A percentile compares a stretch with the other conserved stretches of the same genome.
Conservation (phyloP, 306 rosid genomes). For the Albizia julibrissin region DNA sequence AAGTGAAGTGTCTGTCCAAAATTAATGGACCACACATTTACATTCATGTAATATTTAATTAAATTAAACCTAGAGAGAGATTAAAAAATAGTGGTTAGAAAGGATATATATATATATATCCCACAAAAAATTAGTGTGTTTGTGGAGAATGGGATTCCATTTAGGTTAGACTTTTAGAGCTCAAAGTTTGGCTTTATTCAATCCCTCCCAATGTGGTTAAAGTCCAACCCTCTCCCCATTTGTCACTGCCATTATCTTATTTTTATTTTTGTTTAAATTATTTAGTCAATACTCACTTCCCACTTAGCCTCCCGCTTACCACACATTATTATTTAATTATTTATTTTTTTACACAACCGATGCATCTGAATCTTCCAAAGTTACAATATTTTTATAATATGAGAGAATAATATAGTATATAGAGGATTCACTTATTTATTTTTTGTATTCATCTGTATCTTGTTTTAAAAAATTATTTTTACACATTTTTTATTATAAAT, state of each 20-base stretch:
- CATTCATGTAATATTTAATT: not conserved
- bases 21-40: conserved; percentile 35
- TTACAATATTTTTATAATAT: not conserved
- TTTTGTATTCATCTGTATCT: not conserved
- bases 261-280: not conserved
- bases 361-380: not conserved
- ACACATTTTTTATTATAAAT: not conserved
- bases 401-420: not conserved
- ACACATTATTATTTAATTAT: not conserved
- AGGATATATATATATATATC: not conserved
- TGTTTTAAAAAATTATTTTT: not conserved
- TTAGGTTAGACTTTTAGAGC: conserved; percentile 36
- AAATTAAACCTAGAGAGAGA: not conserved
- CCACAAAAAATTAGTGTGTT: conserved; percentile 39
- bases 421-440: not conserved
- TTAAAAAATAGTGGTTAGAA: not conserved
- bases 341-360: not conserved
- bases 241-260: not conserved
- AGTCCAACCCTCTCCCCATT: not conserved
- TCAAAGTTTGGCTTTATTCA: conserved; percentile 41
- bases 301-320: not conserved
- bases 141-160: conserved; percentile 73
- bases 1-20: conserved; percentile 51
- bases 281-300: not conserved
- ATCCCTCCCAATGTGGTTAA: conserved; percentile 34